These are phyloP conservation scores for Trametes cubensis DNA, from an alignment of 768 basidiomycete species.

Conservation along the genomic window DNA sequence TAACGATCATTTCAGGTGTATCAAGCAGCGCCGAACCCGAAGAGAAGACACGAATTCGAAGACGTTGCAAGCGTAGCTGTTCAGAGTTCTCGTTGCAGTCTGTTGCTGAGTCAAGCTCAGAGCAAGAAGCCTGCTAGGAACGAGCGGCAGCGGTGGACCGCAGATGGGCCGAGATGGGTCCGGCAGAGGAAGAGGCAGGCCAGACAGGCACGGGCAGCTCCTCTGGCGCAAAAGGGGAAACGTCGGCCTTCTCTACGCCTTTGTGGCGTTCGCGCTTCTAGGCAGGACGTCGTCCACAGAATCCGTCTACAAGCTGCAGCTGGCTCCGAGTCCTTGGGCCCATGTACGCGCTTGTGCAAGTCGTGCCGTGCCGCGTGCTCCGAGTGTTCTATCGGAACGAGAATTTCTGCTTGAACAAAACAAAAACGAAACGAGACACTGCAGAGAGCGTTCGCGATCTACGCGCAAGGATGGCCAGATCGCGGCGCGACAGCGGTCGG, in stretches of 20 bases:
- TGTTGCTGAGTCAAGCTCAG: neutral
- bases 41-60: no score
- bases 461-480: no score
- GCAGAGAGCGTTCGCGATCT: no score
- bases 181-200: neutral
- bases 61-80: no score
- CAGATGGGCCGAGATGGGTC: constrained; percentile 24
- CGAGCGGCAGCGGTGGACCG: constrained; percentile 6
- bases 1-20: neutral
- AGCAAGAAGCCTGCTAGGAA: neutral
- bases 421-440: neutral
- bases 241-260: constrained; percentile 16
- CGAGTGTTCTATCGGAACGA: no score
- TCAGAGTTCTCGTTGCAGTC: no score
- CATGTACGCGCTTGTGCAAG: no score
- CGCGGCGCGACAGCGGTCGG: no score
- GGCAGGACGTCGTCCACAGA: neutral
- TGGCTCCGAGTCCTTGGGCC: no score
- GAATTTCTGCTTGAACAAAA: neutral
- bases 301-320: neutral
- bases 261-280: constrained; percentile 21
- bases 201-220: neutral
- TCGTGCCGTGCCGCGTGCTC: no score
- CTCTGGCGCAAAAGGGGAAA: constrained; percentile 18
- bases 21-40: neutral